Evolutionary conservation across 148 eudicot species (phyloP), one percentile per base, ranked within the genome.

Genomic region (Cornus florida): DNA sequence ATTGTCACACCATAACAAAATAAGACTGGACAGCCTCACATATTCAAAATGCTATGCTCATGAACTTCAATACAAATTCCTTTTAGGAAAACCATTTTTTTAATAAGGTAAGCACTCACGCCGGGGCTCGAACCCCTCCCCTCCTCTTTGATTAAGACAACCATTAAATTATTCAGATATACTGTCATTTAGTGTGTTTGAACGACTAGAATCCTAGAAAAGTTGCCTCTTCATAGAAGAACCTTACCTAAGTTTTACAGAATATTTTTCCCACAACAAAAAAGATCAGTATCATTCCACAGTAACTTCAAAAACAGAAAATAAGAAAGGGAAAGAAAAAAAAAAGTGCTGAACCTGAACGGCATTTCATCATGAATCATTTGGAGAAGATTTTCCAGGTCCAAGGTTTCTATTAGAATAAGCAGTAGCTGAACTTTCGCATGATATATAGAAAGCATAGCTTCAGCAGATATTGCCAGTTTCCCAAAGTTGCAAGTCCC

Each of bases 341-440:
- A 39, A 0, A 70, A 67, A 50, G 56, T 39, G 56, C 39, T 74
- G 62, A 67, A 89, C 99, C 98, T 93, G 82, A 93, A 89, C 70
- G 99, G 88, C 73, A 83, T 87, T 72, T 89, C 96, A 85, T 96
- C 97, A 43, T 92, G 97, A 81, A 92, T 83, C 95, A 92, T 90
- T 74, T 93, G 99, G 65, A 96, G 95, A 85, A 96, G 93, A 84
- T 79, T 83, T 83, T 96, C 99, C 83, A 96, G 86, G 79, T 96
- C 90, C 81, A 96, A 78, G 70, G 97, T 86, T 88, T 93, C 97
- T 56, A 93, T 87, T 71, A 96, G 95, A 73, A 96, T 88, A 84
- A 96, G 85, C 66, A 96, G 84, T 91, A 96, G 81, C 87, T 92
- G 98, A 82, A 92, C 90, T 87, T 91, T 96, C 73, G 95, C 97